Evolutionary conservation across 495 filamentous ascomycete species (phyloP).

Genomic region (Tirmania nivea): DNA sequence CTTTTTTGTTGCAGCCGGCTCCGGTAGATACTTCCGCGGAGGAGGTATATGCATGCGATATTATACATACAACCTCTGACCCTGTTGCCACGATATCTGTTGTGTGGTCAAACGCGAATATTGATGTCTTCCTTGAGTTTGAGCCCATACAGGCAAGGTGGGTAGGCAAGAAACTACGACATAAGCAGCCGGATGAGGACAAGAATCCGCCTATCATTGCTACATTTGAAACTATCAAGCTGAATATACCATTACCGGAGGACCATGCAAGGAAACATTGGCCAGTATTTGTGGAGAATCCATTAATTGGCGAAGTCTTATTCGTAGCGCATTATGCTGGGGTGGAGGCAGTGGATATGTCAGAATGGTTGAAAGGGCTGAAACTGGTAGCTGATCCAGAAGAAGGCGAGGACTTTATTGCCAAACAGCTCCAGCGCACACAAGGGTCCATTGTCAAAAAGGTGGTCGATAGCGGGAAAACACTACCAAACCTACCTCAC

Average conservation of each 20-base stretch:
- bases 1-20: constrained; percentile 17
- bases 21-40: constrained; percentile 11
- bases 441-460: constrained; percentile 8
- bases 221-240: constrained; percentile 14
- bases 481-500: not conserved
- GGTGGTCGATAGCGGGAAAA: constrained; percentile 11
- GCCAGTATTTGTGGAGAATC: constrained; percentile 14
- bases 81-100: constrained; percentile 12
- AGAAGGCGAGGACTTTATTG: constrained; percentile 12
- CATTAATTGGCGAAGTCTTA: constrained; percentile 9
- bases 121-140: constrained; percentile 15
- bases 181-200: not conserved
- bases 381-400: constrained; percentile 9
- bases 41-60: constrained; percentile 15
- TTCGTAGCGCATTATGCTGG: constrained; percentile 16
- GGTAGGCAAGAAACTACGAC: constrained; percentile 11
- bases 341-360: constrained; percentile 16
- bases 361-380: constrained; percentile 12
- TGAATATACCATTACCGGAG: constrained; percentile 1
- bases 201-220: constrained; percentile 12
- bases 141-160: constrained; percentile 13
- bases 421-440: constrained; percentile 2
- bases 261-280: constrained; percentile 7
- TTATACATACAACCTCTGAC: constrained; percentile 16
- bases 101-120: constrained; percentile 15